Evolutionary conservation across 2,329 filamentous ascomycete species (phyloP).

Genomic region (Calonectria honghensis): DNA sequence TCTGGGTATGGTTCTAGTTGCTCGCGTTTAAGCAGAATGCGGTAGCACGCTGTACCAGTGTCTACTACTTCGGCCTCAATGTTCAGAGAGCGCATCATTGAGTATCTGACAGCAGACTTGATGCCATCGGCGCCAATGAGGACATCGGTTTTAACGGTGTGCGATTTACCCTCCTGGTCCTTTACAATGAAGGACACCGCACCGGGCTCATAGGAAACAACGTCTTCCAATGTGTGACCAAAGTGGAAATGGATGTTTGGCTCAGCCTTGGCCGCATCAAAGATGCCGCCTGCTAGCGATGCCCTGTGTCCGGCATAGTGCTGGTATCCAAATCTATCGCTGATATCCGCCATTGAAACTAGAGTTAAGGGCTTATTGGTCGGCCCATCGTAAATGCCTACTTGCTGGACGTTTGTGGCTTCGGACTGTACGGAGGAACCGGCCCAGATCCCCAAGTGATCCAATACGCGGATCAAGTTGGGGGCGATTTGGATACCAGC

Average conservation of each 20-base stretch:
- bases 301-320: conserved; percentile 41
- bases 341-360: conserved; percentile 34
- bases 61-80: conserved; percentile 5
- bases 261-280: conserved; percentile 35
- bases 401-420: conserved; percentile 18
- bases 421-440: conserved; percentile 18
- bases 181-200: background rate
- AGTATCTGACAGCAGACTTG: conserved; percentile 41
- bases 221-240: conserved; percentile 28
- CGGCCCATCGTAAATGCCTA: background rate
- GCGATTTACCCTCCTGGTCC: background rate
- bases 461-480: conserved; percentile 42
- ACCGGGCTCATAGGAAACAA: conserved; percentile 5
- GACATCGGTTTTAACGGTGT: conserved; percentile 32
- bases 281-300: conserved; percentile 34
- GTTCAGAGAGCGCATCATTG: conserved; percentile 30
- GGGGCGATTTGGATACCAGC: conserved; percentile 45
- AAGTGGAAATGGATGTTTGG: conserved; percentile 42
- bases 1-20: conserved; percentile 20
- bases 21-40: conserved; percentile 14
- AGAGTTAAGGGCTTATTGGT: conserved; percentile 6
- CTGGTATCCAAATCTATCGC: conserved; percentile 36
- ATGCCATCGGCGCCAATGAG: conserved; percentile 43
- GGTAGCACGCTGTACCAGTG: conserved; percentile 12
- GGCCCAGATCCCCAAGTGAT: conserved; percentile 40